Evolutionary conservation across 495 filamentous ascomycete genomes (phyloP), one percentile per base, ranked within the genome.

Genomic region (Staphylotrichum longicolle): DNA sequence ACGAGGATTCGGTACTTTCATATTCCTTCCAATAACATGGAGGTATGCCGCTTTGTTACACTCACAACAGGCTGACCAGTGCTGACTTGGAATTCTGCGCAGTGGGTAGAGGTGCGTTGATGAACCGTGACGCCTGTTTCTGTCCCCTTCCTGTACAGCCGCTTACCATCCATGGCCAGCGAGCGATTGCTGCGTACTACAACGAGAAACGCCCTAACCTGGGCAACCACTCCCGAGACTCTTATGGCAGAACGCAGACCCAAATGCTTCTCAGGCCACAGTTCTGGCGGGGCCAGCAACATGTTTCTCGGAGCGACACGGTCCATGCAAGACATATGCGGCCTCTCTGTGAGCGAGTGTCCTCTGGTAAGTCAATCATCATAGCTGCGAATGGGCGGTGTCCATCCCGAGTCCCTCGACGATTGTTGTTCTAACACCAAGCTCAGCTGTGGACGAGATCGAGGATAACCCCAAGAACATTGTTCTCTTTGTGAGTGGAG

Each of bases 291-390:
- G 70, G 71, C 11, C 69, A 74, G 49, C 67, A 64, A 20, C 60
- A 72, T 27, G 74, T 69, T 0, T 52, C 57, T 27, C 57, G 64
- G 7, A 68, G 58, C 15, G 65, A 53, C 0, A 62, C 65, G 0
- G 68, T 75, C 0, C 77, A 79, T 27, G 68, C 73, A 3, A 68
- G 76, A 9, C 72, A 77, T 34, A 70, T 79, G 74, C 59, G 69
- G 1, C 69, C 75, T 3, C 57, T 75, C 0, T 78, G 72, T 20
- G 68, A 67, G 49, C 66, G 54, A 2, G 50, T 75, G 0, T 76
- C 70, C 8, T 68, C 67, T 30, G 61, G 72, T 74, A 51, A 60
- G 60, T 48, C 34, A 4, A 11, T 1, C n/a, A 54, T 2, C 10
- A 12, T 41, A 41, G 11, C 10, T 14, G n/a, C 20, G 20, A 27